Evolutionary conservation across 1,284 basidiomycete species (phyloP), one percentile per base, ranked within the genome.

Genomic region (Pascua sp.): DNA sequence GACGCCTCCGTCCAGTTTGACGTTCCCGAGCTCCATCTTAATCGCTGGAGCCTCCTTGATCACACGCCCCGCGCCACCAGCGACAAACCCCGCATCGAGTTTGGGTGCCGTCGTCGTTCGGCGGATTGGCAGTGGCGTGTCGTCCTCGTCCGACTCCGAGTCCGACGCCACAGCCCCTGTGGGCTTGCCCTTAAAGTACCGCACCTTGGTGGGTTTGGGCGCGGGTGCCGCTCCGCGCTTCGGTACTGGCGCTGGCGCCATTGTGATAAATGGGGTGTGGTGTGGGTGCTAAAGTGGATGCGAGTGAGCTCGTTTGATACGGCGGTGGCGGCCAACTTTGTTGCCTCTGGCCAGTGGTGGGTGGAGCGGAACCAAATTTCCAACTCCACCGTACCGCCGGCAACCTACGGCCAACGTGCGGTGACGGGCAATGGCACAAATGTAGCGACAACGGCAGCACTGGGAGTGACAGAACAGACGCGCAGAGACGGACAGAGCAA

Each of bases 1-100:
- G 9, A 66, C 70, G 44, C 71, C 69, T 38, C 68, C 64, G 47
- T 65, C 63, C 55, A 75, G 66, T 64, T 77, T 74, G 42, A 71
- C 72, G 49, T 65, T 66, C 18, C 64, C 55, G 52, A 73, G 55
- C 18, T 68, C 66, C 40, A 73, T 63, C 63, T 74, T 68, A 51
- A 68, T 67, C 49, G 51, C 53, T 51, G 48, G 57, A 46, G 43
- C 47, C 42, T 8, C 42, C 38, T 50, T 61, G 18, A 75, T 63
- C n/a, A 78, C 61, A 43, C 67, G 55, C 16, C 76, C 75, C 36
- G 75, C 75, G 16, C 75, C 77, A 5, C 76, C 76, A 15, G 74
- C 76, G 9, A 77, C 77, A 12, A 70, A 32, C 15, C 59, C 46
- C 42, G 47, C 47, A 56, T 65, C 62, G 41, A 56, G 42, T 50